phyloP scores from a whole-genome alignment of 768 basidiomycete genomes.

The Russula lepida region DNA sequence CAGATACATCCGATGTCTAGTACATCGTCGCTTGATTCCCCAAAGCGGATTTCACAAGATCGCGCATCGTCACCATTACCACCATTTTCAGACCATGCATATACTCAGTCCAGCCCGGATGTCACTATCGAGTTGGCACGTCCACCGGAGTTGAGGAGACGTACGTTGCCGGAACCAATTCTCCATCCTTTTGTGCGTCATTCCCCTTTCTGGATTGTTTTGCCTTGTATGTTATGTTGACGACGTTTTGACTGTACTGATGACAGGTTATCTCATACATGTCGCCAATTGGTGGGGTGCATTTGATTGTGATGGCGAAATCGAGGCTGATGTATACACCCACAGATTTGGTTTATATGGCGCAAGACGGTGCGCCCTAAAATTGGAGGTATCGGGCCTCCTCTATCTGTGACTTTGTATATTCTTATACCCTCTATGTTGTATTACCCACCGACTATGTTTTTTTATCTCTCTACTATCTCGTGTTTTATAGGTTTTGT shows the following conservation, averaged over 20 bases:
- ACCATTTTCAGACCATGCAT: background rate
- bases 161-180: background rate
- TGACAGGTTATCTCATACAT: slow-evolving; percentile 32
- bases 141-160: slow-evolving; percentile 1
- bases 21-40: background rate
- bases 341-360: slow-evolving; percentile 12
- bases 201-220: background rate
- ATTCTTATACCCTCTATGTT: background rate
- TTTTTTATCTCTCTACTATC: background rate
- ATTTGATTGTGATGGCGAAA: background rate
- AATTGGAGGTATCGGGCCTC: background rate
- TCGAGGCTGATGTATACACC: background rate
- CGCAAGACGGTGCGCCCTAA: background rate
- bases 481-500: background rate
- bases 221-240: background rate
- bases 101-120: background rate
- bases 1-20: background rate
- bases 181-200: slow-evolving; percentile 29
- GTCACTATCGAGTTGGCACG: background rate
- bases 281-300: slow-evolving; percentile 31
- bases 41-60: background rate
- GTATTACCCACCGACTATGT: background rate
- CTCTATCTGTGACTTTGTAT: background rate
- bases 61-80: background rate
- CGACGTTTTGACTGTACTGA: background rate